Base-by-base conservation (phyloP, 2,329 filamentous ascomycete species). In the Biscogniauxia marginata region DNA sequence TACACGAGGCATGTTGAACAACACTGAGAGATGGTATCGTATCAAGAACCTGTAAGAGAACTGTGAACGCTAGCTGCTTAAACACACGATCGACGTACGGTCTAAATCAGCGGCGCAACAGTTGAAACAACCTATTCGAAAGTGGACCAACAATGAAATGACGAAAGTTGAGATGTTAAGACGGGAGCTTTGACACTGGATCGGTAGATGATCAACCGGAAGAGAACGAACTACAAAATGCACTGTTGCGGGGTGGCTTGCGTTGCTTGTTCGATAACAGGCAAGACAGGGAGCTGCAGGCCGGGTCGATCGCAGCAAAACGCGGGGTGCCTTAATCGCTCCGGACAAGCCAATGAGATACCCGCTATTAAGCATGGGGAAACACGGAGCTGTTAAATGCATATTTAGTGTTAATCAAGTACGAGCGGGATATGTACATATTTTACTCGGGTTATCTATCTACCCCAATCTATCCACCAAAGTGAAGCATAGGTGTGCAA, bases 1-100 rank as follows among this genome's bases (percentile, higher is more conserved):
- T 69, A 71, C 70, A 67, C 65, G 67, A 68, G 70, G 66, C 70
- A 71, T 71, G 63, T 53, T 70, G 66, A 46, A 55, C 53, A 62
- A 61, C 54, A 49, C n/a, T 49, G 23, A 58, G 43, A 49, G 54
- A 50, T 52, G 21, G 20, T 21, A 13, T 39, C 16, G n/a, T 25
- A 20, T 13, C 16, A 39, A 50, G 21, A 53, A 52, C 47, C 16
- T 39, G 49, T 20, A 11, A 50, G 8, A 54, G 43, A 44, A 39
- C 11, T 49, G 1, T 49, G n/a, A 44, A 24, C 49, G 18, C 23
- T 43, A 22, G 43, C 30, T 46, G 47, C 47, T 25, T 50, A 52
- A 43, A 24, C 30, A 24, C 30, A 8, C 30, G n/a, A 3, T 39
- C 4, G n/a, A 39, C 30, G 30, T 16, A 39, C 30, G 30, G n/a